phyloP scores from a whole-genome alignment of 306 rosid species.

The Lithocarpus polystachyus region DNA sequence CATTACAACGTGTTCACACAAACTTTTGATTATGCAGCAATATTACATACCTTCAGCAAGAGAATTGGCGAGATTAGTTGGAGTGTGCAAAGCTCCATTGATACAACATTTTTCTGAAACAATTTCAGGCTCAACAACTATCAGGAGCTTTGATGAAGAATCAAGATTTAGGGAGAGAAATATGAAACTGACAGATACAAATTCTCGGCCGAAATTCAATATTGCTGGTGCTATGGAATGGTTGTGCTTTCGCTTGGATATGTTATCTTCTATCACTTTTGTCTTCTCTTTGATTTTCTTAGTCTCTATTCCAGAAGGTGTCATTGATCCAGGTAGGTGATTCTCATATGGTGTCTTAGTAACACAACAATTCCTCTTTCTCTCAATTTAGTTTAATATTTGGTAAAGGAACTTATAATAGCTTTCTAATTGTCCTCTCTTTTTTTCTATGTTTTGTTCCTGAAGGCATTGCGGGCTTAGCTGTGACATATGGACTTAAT shows the following conservation, averaged over 20 bases:
- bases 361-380: not conserved
- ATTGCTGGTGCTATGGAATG: slow-evolving; percentile 73
- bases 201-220: slow-evolving; percentile 66
- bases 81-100: slow-evolving; percentile 84
- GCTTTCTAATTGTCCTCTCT: not conserved
- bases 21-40: slow-evolving; percentile 49
- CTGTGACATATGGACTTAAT: slow-evolving; percentile 80
- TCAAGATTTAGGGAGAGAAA: slow-evolving; percentile 62
- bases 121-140: slow-evolving; percentile 76
- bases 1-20: not conserved
- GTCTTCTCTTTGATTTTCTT: slow-evolving; percentile 63
- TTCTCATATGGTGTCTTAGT: not conserved
- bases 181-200: slow-evolving; percentile 69
- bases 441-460: not conserved
- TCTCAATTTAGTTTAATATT: not conserved
- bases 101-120: slow-evolving; percentile 90
- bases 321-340: slow-evolving; percentile 70
- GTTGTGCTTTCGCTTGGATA: slow-evolving; percentile 74
- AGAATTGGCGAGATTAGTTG: slow-evolving; percentile 74
- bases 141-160: slow-evolving; percentile 82
- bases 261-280: slow-evolving; percentile 69
- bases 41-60: slow-evolving; percentile 73
- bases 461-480: slow-evolving; percentile 82
- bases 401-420: not conserved
- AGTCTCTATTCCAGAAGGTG: slow-evolving; percentile 64